Evolutionary conservation across 352 stramenopile species (phyloP), one percentile per base, ranked within the genome.

Genomic region (Aphanomyces cochlioides): DNA sequence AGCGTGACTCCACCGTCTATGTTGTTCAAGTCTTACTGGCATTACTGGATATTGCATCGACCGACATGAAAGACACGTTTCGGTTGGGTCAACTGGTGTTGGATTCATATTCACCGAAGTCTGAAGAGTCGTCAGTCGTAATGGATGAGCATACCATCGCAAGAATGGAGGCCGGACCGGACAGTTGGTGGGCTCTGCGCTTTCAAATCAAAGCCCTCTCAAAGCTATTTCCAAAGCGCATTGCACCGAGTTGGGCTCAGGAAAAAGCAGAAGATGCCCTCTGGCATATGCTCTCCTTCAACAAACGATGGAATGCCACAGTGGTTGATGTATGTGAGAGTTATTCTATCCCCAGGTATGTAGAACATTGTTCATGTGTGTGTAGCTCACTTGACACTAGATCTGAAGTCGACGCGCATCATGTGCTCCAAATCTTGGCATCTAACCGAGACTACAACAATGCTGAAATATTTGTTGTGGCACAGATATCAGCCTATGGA

Each of bases 61-160:
- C 13, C 64, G 65, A 5, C 19, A 15, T 57, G 43, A 47, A 69
- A n/a, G 71, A 72, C 0, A 89, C 75, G 12, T 78, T 85, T 56
- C 77, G 82, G 4, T 78, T 89, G 28, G 80, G 80, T 0, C 84
- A 91, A 21, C 64, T 91, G 56, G 13, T 90, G n/a, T 58, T 91
- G 19, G 82, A 91, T 41, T 78, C 79, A 12, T 59, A 19, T 43
- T 13, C 12, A 58, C 13, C 10, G 2, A 28, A 28, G 28, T 28
- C 28, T 28, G 28, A 28, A 28, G 28, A 28, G 28, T 28, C 28
- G 28, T 28, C 28, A 28, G 28, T 28, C 28, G 2, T 28, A 28
- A 28, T 28, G 28, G 28, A 28, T 28, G 28, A 28, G 28, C 28
- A 50, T 1, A 50, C 12, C 40, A 60, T 15, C 15, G 40, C 28